These are phyloP conservation scores for Ensete ventricosum DNA, from an alignment of 176 grass and related monocot species.

Conservation along the genomic window DNA sequence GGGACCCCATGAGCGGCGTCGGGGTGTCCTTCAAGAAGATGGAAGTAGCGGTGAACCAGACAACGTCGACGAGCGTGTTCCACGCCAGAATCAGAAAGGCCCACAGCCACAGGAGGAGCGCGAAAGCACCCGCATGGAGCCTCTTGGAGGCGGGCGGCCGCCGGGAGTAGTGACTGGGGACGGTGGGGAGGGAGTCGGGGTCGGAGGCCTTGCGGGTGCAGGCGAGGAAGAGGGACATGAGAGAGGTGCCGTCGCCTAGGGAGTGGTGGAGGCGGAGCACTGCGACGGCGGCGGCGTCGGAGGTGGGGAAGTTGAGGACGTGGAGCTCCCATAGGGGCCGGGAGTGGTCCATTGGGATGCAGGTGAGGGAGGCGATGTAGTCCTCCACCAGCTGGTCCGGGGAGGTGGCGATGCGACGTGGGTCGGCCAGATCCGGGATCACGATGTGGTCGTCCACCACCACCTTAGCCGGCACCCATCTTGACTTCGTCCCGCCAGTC, in stretches of 20 bases:
- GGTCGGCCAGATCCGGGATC: conserved; percentile 37
- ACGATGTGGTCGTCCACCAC: conserved; percentile 64
- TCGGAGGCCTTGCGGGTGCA: conserved; percentile 68
- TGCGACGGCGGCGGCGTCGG: conserved; percentile 34
- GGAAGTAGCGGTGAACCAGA: conserved; percentile 39
- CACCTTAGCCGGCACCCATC: conserved; percentile 57
- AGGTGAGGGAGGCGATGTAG: conserved; percentile 58
- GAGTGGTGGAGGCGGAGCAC: conserved; percentile 78
- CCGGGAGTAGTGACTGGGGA: conserved; percentile 18
- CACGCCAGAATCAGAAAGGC: conserved; percentile 43
- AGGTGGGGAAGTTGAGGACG: conserved; percentile 72
- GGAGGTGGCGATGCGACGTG: conserved; percentile 14
- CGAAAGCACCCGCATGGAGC: background rate
- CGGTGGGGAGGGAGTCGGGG: conserved; percentile 28
- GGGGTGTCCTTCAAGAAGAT: conserved; percentile 52
- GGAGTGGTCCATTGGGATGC: conserved; percentile 41
- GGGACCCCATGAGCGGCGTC: conserved; percentile 40
- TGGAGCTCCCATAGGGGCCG: conserved; percentile 86
- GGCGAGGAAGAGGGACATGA: conserved; percentile 74
- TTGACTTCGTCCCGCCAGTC: conserved; percentile 8
- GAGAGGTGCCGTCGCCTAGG: conserved; percentile 81
- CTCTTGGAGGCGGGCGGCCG: conserved; percentile 14
- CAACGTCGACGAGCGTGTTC: conserved; percentile 60
- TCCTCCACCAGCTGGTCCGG: conserved; percentile 58
- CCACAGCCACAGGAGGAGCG: conserved; percentile 36